Percentiles rank a stretch among this genome's conserved stretches.
Evolutionary conservation across 106 monocot species (phyloP).

Genomic region (Dactylorhiza incarnata): DNA sequence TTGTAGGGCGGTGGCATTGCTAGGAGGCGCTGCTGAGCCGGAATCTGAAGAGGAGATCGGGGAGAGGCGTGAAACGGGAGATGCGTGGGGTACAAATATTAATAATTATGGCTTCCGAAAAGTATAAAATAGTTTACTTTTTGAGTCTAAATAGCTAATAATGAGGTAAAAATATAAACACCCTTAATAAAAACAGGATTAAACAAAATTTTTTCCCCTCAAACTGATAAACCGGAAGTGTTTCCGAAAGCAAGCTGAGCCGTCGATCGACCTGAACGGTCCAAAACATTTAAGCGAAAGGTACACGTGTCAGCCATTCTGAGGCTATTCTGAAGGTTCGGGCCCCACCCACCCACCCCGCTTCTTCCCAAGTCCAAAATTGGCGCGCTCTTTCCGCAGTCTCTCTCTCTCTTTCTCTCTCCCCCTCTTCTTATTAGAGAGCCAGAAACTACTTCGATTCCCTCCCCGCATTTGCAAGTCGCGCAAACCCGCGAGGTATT

Average conservation of each 20-base stretch:
- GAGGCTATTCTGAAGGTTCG: neutral
- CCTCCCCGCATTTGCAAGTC: no score
- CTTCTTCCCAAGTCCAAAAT: neutral
- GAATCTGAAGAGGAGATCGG: no score
- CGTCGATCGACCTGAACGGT: neutral
- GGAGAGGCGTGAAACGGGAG: no score
- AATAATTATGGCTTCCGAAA: no score
- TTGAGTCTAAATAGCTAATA: no score
- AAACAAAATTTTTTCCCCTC: neutral
- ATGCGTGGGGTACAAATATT: no score
- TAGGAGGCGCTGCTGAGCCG: no score
- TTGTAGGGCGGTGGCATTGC: no score
- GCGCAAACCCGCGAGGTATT: neutral
- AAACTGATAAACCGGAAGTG: neutral
- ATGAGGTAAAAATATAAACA: no score
- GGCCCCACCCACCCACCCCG: neutral
- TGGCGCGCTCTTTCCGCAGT: neutral
- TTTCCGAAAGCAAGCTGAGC: neutral
- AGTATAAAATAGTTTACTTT: no score
- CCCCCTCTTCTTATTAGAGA: neutral
- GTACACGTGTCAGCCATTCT: neutral
- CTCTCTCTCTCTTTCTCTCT: neutral
- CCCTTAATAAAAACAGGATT: no score
- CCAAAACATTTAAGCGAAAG: neutral
- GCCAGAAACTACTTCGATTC: no score